phyloP scores from a whole-genome alignment of 2,329 filamentous ascomycete genomes.

The Microsporum ferrugineum region DNA sequence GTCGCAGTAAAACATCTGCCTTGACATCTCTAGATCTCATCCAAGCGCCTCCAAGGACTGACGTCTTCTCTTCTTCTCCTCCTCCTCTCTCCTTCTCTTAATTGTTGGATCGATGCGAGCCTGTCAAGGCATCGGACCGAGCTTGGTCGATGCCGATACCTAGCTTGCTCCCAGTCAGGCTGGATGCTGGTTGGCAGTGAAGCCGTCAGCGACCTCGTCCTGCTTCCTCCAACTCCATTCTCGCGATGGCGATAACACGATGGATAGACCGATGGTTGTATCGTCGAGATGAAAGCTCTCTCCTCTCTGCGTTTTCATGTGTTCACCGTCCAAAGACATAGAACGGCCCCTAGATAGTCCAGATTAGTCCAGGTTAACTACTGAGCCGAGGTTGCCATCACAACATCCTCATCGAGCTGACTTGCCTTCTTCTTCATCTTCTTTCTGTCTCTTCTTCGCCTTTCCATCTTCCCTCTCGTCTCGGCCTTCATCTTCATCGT shows the following conservation, averaged over 20 bases:
- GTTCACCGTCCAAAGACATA: too few relatives aligned
- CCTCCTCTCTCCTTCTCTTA: neutral
- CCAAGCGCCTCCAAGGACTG: neutral
- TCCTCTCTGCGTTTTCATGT: too few relatives aligned
- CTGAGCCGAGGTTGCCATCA: neutral
- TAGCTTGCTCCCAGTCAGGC: too few relatives aligned
- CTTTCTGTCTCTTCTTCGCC: neutral
- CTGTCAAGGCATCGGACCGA: neutral
- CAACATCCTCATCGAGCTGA: neutral
- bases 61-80: neutral
- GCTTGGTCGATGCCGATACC: neutral
- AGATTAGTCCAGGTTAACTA: neutral
- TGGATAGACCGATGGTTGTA: neutral
- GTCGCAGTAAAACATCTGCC: neutral
- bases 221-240: neutral
- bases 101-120: neutral
- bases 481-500: neutral
- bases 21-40: neutral
- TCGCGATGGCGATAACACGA: neutral
- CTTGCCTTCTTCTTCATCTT: neutral
- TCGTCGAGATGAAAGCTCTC: neutral
- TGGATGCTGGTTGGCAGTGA: neutral
- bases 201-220: neutral
- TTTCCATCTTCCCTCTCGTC: neutral
- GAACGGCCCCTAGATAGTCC: too few relatives aligned